Base-by-base conservation (phyloP, 345 rosid genomes). In the Salix caprea region DNA sequence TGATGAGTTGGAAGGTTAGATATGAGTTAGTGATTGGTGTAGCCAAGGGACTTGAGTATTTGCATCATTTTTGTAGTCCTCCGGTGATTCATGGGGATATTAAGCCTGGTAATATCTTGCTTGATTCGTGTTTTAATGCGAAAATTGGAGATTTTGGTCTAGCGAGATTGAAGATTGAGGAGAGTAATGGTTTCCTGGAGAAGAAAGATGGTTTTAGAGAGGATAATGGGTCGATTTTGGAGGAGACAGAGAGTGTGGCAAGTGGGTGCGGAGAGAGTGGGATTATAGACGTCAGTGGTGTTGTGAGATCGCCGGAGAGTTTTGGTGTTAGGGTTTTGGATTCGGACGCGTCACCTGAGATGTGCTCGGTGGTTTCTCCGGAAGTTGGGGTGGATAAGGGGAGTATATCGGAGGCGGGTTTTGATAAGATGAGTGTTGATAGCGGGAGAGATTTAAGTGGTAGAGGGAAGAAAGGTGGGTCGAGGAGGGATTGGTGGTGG, bases 141-240 rank as follows among this genome's bases (percentile, higher is more conserved):
- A 91, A 89, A 76, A 89, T 91, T 9, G 91, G 93, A 19, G 96
- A 91, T 85, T 91, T 91, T n/a, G 96, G 93, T 16, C 88, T 91
- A 1, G 93, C 93, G 16, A 88, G 96, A 73, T 70, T 89, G 76
- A 89, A 88, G 76, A 85, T 83, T 0, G 93, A 86, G 78, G 88
- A 85, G 72, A 68, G 65, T 82, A 79, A 77, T 87, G 76, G 78
- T 60, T 78, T 76, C 60, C 83, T 72, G 73, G 74, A 48, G 72
- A 79, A 65, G 39, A 84, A 70, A 66, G 68, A 72, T 50, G 85
- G 84, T 56, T 19, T 54, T 39, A 67, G 34, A 19, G 91, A 85
- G 52, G 92, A 91, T 74, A 88, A 87, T 46, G 96, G 96, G n/a
- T 91, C 96, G 32, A 87, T 91, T 70, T 79, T 91, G 68, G 93